phyloP scores from a whole-genome alignment of 2,329 filamentous ascomycete genomes.

The Domatiomyces catenatus region DNA sequence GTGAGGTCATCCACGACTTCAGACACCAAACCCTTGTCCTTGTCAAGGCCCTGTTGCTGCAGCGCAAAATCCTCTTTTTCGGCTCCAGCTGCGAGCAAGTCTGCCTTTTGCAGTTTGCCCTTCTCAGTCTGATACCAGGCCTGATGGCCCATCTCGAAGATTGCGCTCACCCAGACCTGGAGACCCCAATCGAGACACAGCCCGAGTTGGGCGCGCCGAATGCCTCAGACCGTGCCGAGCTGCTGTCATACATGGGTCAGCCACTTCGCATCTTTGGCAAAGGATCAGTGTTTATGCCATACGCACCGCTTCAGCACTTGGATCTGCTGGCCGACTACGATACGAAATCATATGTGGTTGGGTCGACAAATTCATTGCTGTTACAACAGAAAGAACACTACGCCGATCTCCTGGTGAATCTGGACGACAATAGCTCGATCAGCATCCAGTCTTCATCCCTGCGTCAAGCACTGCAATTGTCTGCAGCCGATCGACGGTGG shows the following conservation, averaged over 20 bases:
- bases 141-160: slow-evolving; percentile 85
- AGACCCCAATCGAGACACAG: slow-evolving; percentile 53
- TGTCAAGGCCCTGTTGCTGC: slow-evolving; percentile 81
- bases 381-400: slow-evolving; percentile 91
- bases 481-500: slow-evolving; percentile 80
- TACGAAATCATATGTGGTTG: slow-evolving; percentile 94
- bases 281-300: slow-evolving; percentile 89
- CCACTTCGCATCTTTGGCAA: slow-evolving; percentile 92
- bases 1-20: slow-evolving; percentile 87
- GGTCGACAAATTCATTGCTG: slow-evolving; percentile 87
- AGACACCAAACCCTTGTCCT: slow-evolving; percentile 87
- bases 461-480: slow-evolving; percentile 58
- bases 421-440: slow-evolving; percentile 57
- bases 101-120: slow-evolving; percentile 96
- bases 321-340: slow-evolving; percentile 84
- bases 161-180: slow-evolving; percentile 83
- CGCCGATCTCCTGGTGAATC: slow-evolving; percentile 89
- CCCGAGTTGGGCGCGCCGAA: not conserved
- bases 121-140: slow-evolving; percentile 87
- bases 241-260: slow-evolving; percentile 86
- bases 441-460: slow-evolving; percentile 71
- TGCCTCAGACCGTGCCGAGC: not conserved
- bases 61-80: slow-evolving; percentile 99
- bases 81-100: slow-evolving; percentile 88
- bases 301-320: slow-evolving; percentile 89